phyloP scores from a whole-genome alignment of 495 filamentous ascomycete species.

The Hypoxylon perforatum region DNA sequence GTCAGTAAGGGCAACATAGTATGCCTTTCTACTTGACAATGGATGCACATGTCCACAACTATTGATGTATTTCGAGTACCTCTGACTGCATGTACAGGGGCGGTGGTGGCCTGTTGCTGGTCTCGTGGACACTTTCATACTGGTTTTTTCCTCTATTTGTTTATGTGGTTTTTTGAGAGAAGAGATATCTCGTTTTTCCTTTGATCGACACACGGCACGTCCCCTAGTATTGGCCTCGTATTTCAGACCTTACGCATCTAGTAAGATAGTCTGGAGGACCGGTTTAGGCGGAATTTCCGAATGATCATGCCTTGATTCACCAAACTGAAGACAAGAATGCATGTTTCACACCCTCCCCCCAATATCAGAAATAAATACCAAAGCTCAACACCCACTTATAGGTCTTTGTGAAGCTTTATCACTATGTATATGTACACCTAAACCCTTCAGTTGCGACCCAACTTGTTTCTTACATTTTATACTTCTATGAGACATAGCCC shows the following conservation, averaged over 20 bases:
- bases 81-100: constrained; percentile 43
- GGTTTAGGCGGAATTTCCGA: constrained; percentile 27
- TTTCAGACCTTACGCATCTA: constrained; percentile 29
- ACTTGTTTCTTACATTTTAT: neutral
- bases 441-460: neutral
- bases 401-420: neutral
- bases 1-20: constrained; percentile 44
- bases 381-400: constrained; percentile 27
- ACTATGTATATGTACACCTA: neutral
- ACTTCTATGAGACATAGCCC: neutral
- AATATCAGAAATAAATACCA: constrained; percentile 33
- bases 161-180: constrained; percentile 41
- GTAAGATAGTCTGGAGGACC: constrained; percentile 30
- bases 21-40: constrained; percentile 42
- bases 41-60: constrained; percentile 40
- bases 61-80: constrained; percentile 41
- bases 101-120: constrained; percentile 43
- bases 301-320: constrained; percentile 38
- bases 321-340: constrained; percentile 14
- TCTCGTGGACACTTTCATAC: constrained; percentile 47
- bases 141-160: constrained; percentile 47
- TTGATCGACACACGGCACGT: constrained; percentile 43
- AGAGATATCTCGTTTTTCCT: constrained; percentile 49
- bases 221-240: constrained; percentile 27
- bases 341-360: constrained; percentile 26